Base-by-base conservation (phyloP, 805 yeast genomes). In the Wickerhamiella slavikovae region DNA sequence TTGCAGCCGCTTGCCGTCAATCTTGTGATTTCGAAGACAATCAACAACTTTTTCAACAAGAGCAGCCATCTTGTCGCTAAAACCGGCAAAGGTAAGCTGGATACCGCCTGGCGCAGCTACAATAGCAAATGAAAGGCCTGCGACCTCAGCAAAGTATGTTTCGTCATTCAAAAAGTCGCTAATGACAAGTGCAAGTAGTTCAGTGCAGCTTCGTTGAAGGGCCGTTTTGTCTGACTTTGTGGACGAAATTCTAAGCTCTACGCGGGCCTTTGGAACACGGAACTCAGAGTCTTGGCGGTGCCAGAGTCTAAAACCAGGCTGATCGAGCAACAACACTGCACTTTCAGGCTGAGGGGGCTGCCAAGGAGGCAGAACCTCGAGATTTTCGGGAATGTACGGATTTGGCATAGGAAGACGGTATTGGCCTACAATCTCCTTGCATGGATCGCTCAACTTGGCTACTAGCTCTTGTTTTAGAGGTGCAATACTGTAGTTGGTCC, bases 231-330 rank as follows among this genome's bases (percentile, higher is more conserved):
- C 30, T 15, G 29, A 27, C 10, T 17, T 20, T 2, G 93, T 91
- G 24, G 38, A 53, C 36, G 70, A 71, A 38, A 85, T 60, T 24
- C 65, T 58, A 30, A 79, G 47, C 23, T 66, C 65, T 18, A 82
- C 66, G 28, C 66, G 59, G 1, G 89, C 89, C 53, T 83, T 77
- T 29, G 96, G 98, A 12, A 78, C 76, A 58, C 75, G 68, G 46
- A 85, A 77, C 29, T 72, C 68, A 40, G 85, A 93, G 54, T 85
- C 93, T 41, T 74, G 74, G 48, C 85, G 85, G 49, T 60, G 78
- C 96, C 96, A 85, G 22, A 60, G 51, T 13, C 36, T 25, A 6
- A 36, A 36, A 11, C 36, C 40, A 8, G 30, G 33, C 28, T 58
- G 58, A 10, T 61, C 51, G 27, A 62, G 52, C 32, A 89, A 52